Conservation (phyloP, 768 basidiomycete genomes). For the Leccinum fibrillosum region DNA sequence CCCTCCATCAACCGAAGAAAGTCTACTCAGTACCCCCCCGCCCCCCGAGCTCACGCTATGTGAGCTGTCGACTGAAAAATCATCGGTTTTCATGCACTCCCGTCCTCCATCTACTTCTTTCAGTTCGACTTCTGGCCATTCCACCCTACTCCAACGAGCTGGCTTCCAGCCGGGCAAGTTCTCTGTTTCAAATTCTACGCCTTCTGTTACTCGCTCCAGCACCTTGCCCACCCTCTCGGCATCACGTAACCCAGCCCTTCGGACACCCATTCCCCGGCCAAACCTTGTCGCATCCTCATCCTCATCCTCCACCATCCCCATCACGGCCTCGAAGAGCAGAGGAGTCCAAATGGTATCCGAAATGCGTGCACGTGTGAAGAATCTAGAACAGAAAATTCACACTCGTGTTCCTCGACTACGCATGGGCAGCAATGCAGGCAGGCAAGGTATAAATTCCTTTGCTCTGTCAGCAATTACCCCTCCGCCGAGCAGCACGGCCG, state of each 20-base stretch:
- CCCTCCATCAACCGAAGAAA: slow-evolving; percentile 41
- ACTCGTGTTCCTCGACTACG: slow-evolving; percentile 82
- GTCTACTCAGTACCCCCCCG: slow-evolving; percentile 55
- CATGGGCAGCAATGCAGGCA: slow-evolving; percentile 71
- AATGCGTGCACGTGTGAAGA: slow-evolving; percentile 81
- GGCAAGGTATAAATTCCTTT: slow-evolving; percentile 40
- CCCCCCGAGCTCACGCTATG: slow-evolving; percentile 60
- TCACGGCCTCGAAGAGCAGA: slow-evolving; percentile 63
- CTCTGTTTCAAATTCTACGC: slow-evolving; percentile 37
- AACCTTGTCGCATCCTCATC: slow-evolving; percentile 39
- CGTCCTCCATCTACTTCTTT: slow-evolving; percentile 31
- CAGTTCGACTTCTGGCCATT: slow-evolving; percentile 38
- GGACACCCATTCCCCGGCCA: slow-evolving; percentile 42
- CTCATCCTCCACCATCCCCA: slow-evolving; percentile 31
- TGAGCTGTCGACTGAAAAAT: slow-evolving; percentile 50
- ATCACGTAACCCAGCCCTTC: slow-evolving; percentile 43
- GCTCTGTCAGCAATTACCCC: slow-evolving; percentile 33
- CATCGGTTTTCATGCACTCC: slow-evolving; percentile 34
- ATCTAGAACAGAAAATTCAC: slow-evolving; percentile 83
- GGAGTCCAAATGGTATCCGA: slow-evolving; percentile 93
- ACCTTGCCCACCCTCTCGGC: slow-evolving; percentile 52
- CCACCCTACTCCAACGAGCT: slow-evolving; percentile 48
- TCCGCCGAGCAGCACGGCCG: slow-evolving; percentile 37
- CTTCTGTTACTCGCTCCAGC: slow-evolving; percentile 56
- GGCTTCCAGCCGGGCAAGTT: slow-evolving; percentile 47